Evolutionary conservation across 805 yeast genomes (phyloP).

Genomic region (Wickerhamiella occidentalis): DNA sequence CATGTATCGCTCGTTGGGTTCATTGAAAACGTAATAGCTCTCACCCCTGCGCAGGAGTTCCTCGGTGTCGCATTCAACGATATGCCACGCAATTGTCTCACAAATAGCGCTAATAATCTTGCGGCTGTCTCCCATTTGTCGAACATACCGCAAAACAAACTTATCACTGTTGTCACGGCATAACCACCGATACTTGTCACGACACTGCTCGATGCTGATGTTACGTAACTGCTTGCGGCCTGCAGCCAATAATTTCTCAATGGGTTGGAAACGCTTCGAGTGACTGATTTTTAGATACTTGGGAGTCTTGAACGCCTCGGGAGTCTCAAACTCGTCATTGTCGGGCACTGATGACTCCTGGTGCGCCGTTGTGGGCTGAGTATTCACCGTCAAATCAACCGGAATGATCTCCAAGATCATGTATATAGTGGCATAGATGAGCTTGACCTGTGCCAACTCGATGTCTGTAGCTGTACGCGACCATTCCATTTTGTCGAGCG

Average conservation of each 20-base stretch:
- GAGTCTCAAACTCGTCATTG: not conserved
- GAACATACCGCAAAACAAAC: slow-evolving; percentile 55
- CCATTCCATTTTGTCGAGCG: slow-evolving; percentile 3
- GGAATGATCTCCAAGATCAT: slow-evolving; percentile 6
- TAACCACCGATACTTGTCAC: slow-evolving; percentile 7
- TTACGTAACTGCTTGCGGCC: not conserved
- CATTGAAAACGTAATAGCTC: slow-evolving; percentile 34
- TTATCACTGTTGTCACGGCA: slow-evolving; percentile 64
- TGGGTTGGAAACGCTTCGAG: not conserved
- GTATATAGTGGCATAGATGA: slow-evolving; percentile 8
- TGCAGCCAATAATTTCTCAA: not conserved
- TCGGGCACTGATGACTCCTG: not conserved
- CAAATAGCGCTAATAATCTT: slow-evolving; percentile 59
- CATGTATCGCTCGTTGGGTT: slow-evolving; percentile 32
- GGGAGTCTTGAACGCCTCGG: not conserved
- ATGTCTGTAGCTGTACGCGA: slow-evolving; percentile 4
- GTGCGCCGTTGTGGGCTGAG: not conserved
- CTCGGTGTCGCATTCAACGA: slow-evolving; percentile 47
- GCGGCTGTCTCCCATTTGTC: slow-evolving; percentile 72
- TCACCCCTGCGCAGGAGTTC: slow-evolving; percentile 61
- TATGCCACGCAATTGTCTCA: slow-evolving; percentile 68
- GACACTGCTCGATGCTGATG: not conserved
- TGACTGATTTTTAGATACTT: not conserved
- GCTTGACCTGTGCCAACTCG: slow-evolving; percentile 8
- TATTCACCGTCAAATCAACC: not conserved